Conservation (phyloP, 2,329 filamentous ascomycete genomes). For the Knufia petricola region DNA sequence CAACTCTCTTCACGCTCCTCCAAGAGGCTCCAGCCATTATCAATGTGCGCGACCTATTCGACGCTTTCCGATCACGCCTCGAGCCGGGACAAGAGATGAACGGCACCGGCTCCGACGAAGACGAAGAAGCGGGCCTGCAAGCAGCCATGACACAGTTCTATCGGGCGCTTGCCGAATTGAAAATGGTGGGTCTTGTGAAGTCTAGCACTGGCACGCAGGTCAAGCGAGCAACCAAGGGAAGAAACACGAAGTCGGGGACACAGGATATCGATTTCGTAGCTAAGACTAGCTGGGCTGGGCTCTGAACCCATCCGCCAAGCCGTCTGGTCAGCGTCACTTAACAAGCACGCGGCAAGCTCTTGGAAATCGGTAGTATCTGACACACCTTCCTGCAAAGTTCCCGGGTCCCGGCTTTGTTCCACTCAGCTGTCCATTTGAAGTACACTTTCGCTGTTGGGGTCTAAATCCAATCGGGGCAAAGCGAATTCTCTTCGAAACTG, state of each 20-base stretch:
- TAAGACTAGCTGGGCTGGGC: constrained; percentile 70
- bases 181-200: constrained; percentile 78
- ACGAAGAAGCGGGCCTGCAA: constrained; percentile 4
- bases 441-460: constrained; percentile 37
- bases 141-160: constrained; percentile 65
- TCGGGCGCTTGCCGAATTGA: constrained; percentile 71
- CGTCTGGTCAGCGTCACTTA: not conserved
- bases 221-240: not conserved
- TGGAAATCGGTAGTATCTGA: not conserved
- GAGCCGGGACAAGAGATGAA: constrained; percentile 22
- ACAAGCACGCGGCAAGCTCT: not conserved
- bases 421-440: not conserved
- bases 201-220: constrained; percentile 37
- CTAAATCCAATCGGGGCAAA: constrained; percentile 39
- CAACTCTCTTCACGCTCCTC: constrained; percentile 53
- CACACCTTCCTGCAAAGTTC: not conserved
- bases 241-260: constrained; percentile 10
- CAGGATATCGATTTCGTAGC: constrained; percentile 78
- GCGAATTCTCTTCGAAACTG: constrained; percentile 40
- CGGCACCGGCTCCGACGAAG: constrained; percentile 17
- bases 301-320: constrained; percentile 12
- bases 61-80: constrained; percentile 39
- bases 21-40: constrained; percentile 53
- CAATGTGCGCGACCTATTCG: constrained; percentile 53
- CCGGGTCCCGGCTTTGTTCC: not conserved